Conservation (phyloP, 2,329 filamentous ascomycete species). For the Claviceps purpurea region DNA sequence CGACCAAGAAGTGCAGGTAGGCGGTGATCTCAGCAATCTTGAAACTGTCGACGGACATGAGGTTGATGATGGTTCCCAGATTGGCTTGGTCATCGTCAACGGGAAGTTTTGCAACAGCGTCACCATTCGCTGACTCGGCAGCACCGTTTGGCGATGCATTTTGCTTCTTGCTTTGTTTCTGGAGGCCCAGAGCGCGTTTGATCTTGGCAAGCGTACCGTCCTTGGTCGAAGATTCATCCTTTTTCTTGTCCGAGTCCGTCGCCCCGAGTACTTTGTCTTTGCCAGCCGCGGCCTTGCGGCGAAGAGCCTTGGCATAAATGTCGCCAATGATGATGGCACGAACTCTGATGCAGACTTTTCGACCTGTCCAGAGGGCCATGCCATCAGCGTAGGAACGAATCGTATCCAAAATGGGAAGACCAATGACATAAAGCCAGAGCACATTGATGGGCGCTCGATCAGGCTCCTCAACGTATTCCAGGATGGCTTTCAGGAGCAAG, state of each 20-base stretch:
- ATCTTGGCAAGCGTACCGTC: conserved; percentile 33
- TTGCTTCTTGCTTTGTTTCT: conserved; percentile 41
- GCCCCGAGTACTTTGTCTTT: conserved; percentile 60
- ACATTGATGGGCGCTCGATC: conserved; percentile 65
- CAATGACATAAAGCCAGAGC: conserved; percentile 88
- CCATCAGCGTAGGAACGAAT: conserved; percentile 73
- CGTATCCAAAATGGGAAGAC: conserved; percentile 72
- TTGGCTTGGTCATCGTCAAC: conserved; percentile 63
- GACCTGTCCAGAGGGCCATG: conserved; percentile 82
- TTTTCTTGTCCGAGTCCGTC: conserved; percentile 24
- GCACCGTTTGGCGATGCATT: conserved; percentile 19
- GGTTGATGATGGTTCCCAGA: conserved; percentile 94
- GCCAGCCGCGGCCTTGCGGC: conserved; percentile 73
- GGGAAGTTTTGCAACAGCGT: conserved; percentile 22
- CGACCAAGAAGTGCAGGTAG: conserved; percentile 93
- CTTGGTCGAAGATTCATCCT: conserved; percentile 19
- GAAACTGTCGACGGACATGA: conserved; percentile 99
- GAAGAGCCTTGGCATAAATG: conserved; percentile 89
- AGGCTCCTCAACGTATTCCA: conserved; percentile 87
- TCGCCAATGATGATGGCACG: conserved; percentile 94
- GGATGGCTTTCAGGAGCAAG: conserved; percentile 75
- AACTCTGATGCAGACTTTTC: conserved; percentile 85
- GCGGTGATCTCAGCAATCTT: conserved; percentile 92
- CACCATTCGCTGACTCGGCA: conserved; percentile 19
- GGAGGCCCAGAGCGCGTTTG: conserved; percentile 46